A percentile compares a stretch with the other conserved stretches of the same genome.
These are phyloP conservation scores for Yamadazyma blattariae DNA, from an alignment of 1,139 yeast species.

Conservation along the genomic window DNA sequence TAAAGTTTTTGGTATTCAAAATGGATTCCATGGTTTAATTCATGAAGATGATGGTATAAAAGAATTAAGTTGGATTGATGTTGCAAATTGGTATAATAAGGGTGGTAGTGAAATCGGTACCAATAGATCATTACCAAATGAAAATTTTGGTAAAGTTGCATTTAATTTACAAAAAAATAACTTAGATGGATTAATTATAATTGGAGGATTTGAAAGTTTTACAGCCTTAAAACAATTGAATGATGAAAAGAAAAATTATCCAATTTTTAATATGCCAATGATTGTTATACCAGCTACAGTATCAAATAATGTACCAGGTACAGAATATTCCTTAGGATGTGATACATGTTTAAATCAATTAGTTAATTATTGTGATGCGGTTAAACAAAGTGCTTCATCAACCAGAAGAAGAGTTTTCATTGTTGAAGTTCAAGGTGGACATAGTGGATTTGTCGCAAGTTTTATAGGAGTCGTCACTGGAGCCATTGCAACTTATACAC, in stretches of 20 bases:
- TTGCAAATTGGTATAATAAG: conserved; percentile 83
- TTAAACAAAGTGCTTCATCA: conserved; percentile 77
- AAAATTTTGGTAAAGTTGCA: conserved; percentile 85
- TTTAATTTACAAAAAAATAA: conserved; percentile 82
- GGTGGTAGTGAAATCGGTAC: conserved; percentile 98
- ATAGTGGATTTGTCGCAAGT: conserved; percentile 76
- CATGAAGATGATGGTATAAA: conserved; percentile 79
- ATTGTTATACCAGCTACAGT: conserved; percentile 90
- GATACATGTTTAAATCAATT: conserved; percentile 77
- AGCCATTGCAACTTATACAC: conserved; percentile 73
- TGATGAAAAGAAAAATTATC: conserved; percentile 68
- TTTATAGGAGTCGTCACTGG: conserved; percentile 69
- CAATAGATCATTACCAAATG: conserved; percentile 80
- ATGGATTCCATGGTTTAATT: conserved; percentile 89
- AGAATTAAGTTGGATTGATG: conserved; percentile 78
- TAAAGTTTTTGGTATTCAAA: conserved; percentile 79
- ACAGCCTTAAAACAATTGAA: conserved; percentile 78
- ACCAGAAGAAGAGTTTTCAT: conserved; percentile 76
- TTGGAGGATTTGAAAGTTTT: conserved; percentile 97
- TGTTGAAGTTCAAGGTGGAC: conserved; percentile 86
- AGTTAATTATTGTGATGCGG: conserved; percentile 74
- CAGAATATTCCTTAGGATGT: conserved; percentile 74
- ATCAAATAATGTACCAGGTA: conserved; percentile 81
- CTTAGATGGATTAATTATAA: conserved; percentile 81
- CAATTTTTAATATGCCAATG: conserved; percentile 92